These are phyloP conservation scores for Mycena capillaripes DNA, from an alignment of 768 basidiomycete genomes.

Conservation along the genomic window DNA sequence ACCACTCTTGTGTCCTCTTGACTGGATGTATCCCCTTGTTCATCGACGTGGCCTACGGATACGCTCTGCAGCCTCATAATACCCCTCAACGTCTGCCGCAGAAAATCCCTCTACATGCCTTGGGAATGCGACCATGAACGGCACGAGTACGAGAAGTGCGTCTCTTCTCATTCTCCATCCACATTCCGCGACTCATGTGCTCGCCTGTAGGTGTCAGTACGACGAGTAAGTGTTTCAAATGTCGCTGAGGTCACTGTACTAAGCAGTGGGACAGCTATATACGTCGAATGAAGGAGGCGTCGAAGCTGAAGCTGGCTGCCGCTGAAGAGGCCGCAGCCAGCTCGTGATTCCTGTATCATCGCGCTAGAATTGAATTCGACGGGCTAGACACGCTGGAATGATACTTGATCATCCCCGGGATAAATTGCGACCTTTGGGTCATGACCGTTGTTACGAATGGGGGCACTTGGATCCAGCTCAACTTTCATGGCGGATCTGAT, in stretches of 20 bases:
- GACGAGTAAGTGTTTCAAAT: slow-evolving; percentile 78
- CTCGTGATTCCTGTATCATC: slow-evolving; percentile 11
- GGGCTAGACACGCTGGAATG: no score
- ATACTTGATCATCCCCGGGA: no score
- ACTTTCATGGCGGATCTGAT: no score
- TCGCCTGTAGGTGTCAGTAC: slow-evolving; percentile 83
- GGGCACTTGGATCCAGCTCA: no score
- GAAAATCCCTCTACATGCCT: slow-evolving; percentile 82
- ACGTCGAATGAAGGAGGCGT: slow-evolving; percentile 88
- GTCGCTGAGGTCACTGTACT: slow-evolving; percentile 8
- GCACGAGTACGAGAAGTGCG: slow-evolving; percentile 88
- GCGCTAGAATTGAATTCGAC: slow-evolving; percentile 17
- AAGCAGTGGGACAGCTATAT: slow-evolving; percentile 70
- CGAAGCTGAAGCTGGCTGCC: slow-evolving; percentile 72
- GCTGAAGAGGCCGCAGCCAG: slow-evolving; percentile 50
- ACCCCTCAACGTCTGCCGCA: slow-evolving; percentile 90
- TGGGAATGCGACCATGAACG: slow-evolving; percentile 96
- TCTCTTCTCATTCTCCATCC: slow-evolving; percentile 28
- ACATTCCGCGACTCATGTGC: neutral
- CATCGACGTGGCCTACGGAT: neutral
- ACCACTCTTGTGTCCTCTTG: slow-evolving; percentile 5
- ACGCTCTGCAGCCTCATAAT: slow-evolving; percentile 76
- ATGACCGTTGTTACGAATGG: no score
- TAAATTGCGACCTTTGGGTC: no score
- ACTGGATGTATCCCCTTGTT: neutral